Evolutionary conservation across 2,329 filamentous ascomycete species (phyloP).

Genomic region (Berkeleyomyces rouxiae): DNA sequence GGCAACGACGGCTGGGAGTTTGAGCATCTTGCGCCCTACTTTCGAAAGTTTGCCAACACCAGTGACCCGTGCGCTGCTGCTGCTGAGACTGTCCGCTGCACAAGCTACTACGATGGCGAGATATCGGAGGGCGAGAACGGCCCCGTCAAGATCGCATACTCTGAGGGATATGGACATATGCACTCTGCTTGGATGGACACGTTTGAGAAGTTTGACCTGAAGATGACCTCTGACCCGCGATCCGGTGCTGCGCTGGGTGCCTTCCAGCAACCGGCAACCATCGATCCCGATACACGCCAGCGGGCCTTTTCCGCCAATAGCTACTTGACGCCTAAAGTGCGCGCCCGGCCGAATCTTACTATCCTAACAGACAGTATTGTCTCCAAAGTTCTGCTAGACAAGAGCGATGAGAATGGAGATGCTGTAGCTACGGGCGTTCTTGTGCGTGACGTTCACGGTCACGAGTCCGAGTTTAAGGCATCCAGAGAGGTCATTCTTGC

Average conservation of each 20-base stretch:
- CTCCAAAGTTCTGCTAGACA: constrained; percentile 20
- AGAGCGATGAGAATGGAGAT: constrained; percentile 15
- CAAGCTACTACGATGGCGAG: constrained; percentile 20
- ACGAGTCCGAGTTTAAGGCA: constrained; percentile 17
- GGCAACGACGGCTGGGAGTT: constrained; percentile 19
- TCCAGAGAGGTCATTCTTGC: constrained; percentile 33
- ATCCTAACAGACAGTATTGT: constrained; percentile 22
- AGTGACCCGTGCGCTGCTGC: constrained; percentile 18
- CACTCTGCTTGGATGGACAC: constrained; percentile 24
- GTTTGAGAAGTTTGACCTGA: constrained; percentile 21
- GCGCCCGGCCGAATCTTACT: constrained; percentile 16
- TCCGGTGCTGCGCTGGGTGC: constrained; percentile 20
- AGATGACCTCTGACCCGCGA: constrained; percentile 21
- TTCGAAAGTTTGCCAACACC: constrained; percentile 22
- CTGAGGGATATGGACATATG: constrained; percentile 17
- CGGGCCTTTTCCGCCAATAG: constrained; percentile 21
- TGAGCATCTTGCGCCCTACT: constrained; percentile 20
- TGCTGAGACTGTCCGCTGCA: constrained; percentile 19
- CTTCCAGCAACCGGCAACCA: constrained; percentile 21
- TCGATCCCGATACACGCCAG: constrained; percentile 20
- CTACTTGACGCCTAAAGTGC: constrained; percentile 22
- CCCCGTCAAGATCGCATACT: constrained; percentile 13
- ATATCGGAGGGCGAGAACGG: constrained; percentile 21
- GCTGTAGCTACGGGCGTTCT: constrained; percentile 22
- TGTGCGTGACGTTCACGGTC: constrained; percentile 4